These are phyloP conservation scores for Aspergillus arachidicola DNA, from an alignment of 2,329 filamentous ascomycete species.

Conservation along the genomic window DNA sequence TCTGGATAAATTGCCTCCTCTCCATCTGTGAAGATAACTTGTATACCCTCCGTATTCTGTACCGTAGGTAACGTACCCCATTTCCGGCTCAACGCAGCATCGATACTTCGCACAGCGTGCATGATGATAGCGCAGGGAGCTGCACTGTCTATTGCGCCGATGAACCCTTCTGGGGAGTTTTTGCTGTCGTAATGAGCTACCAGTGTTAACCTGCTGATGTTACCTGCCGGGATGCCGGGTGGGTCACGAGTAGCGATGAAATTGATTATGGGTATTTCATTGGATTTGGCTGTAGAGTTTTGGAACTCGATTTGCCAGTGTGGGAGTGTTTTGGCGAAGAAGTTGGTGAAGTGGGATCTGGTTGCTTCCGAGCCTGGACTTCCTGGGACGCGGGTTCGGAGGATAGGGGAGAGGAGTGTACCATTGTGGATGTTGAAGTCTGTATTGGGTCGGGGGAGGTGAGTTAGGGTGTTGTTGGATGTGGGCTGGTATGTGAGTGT, in stretches of 20 bases:
- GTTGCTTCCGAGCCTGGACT: conserved; percentile 72
- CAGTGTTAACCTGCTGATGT: conserved; percentile 78
- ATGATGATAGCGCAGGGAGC: conserved; percentile 91
- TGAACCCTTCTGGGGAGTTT: conserved; percentile 75
- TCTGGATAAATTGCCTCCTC: conserved; percentile 76
- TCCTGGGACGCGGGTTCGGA: conserved; percentile 86
- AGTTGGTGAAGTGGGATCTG: conserved; percentile 78
- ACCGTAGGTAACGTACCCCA: conserved; percentile 58
- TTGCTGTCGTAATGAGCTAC: conserved; percentile 94
- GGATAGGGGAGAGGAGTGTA: conserved; percentile 77
- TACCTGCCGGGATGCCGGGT: conserved; percentile 72
- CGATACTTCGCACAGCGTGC: conserved; percentile 78
- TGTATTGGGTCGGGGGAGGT: conserved; percentile 68
- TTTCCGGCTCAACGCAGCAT: conserved; percentile 75
- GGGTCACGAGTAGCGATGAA: conserved; percentile 85
- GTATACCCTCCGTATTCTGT: conserved; percentile 64
- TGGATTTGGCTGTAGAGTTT: conserved; percentile 68
- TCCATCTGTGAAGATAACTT: conserved; percentile 86
- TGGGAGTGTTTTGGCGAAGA: conserved; percentile 74
- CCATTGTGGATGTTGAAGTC: conserved; percentile 80
- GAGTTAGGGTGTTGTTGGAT: conserved; percentile 72
- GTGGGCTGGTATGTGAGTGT: conserved; percentile 40
- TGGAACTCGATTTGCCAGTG: conserved; percentile 80
- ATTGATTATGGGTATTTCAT: conserved; percentile 78
- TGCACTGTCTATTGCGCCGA: conserved; percentile 89